Base-by-base conservation (phyloP, 2,329 filamentous ascomycete genomes). In the Epichloe typhina region DNA sequence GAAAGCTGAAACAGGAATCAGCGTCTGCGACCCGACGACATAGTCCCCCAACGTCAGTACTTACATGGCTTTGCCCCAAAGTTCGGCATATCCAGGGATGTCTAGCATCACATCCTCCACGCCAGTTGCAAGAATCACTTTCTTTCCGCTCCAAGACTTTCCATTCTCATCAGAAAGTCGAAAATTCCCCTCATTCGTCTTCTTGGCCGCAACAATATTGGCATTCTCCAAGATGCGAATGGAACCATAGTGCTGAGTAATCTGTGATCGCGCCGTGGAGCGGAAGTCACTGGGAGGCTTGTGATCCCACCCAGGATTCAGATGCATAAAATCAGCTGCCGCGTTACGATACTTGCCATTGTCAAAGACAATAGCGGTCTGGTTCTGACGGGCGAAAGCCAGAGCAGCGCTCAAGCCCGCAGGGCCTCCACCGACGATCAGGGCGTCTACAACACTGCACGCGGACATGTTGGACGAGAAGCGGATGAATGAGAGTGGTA, bases 341-440 rank as follows among this genome's bases (percentile, higher is more conserved):
- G 58, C 68, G 58, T 79, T 79, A 54, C 75, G 72, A 57, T 77
- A 80, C 1, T 68, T 59, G 12, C 67, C 66, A 4, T 69, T 73
- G 62, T 77, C 74, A 50, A 79, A 69, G 41, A 80, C 61, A 8
- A 77, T 59, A 0, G 71, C 68, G 2, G 62, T 71, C 53, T 72
- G 68, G 17, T 69, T 65, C 42, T 77, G 73, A 19, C 76, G 73
- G 3, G 72, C 73, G 21, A 79, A 68, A 40, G 65, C 63, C 26
- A 68, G 66, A 33, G 75, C 68, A 9, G 69, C 66, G 41, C 70
- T 68, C 2, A 79, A 67, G 13, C 76, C 75, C 1, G 72, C 69
- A 3, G 75, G 74, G 2, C 76, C 76, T 41, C 76, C 76, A 38
- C 49, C 49, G 26, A 79, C 67, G 52, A 79, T 66, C 49, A 79